Base-by-base conservation (phyloP, 352 stramenopile genomes). In the Phytophthora chlamydospora region DNA sequence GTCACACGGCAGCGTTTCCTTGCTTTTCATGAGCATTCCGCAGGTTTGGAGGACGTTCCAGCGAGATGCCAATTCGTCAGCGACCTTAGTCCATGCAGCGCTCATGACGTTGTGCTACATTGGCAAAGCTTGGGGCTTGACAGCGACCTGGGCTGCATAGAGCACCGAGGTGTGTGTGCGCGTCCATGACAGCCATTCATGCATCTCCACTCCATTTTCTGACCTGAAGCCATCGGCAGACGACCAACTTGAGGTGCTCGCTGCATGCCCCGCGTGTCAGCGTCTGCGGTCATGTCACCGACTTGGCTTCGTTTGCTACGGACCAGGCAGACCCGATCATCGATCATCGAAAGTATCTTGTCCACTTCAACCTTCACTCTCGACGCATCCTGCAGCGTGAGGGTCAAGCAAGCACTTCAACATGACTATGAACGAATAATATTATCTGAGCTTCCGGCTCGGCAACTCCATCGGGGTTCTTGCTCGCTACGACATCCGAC, bases 401-500 rank as follows among this genome's bases (percentile, higher is more conserved):
- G n/a, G 5, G n/a, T n/a, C n/a, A n/a, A n/a, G n/a, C n/a, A n/a
- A n/a, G n/a, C n/a, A 44, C 39, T 21, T 21, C 16, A 45, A 27
- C 39, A 12, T 45, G 14, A 45, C 8, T 10, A 9, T 49, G 29
- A 58, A 49, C 12, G 13, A 38, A 58, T 50, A 58, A 58, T 58
- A 58, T 58, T 49, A 57, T 40, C 41, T 29, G 16, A 2, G 38
- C 40, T 46, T 46, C n/a, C n/a, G n/a, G n/a, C n/a, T 41, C 45
- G 24, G 6, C 33, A 32, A 31, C 21, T 48, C 33, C 19, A 42
- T 14, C 33, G 21, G 7, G 3, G 0, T 14, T 48, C 4, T 33
- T 16, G 8, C 29, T 41, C 19, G 14, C 46, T 66, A 66, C 24
- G 62, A 66, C 56, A 71, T 48, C 27, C 49, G 56, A 13, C 44